A percentile compares a stretch with the other conserved stretches of the same genome.
These are phyloP conservation scores for Diaporthe citriasiana DNA, from an alignment of 2,329 filamentous ascomycete genomes.

Conservation along the genomic window DNA sequence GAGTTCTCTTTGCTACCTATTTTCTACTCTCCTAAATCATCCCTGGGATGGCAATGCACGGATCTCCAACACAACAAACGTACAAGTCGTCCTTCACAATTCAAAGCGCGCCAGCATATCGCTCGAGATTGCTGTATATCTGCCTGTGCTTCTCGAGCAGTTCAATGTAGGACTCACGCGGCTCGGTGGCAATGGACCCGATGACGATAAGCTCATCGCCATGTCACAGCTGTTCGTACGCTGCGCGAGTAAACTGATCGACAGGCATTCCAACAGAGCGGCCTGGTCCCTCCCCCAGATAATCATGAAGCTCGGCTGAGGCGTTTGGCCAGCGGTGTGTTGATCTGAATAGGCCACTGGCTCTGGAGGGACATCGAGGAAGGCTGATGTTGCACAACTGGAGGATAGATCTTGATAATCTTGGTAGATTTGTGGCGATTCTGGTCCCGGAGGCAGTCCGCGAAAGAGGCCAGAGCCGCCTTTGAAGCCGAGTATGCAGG, in stretches of 20 bases:
- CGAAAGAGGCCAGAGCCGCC: conserved; percentile 58
- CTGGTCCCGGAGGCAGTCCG: conserved; percentile 54
- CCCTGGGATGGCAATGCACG: not conserved
- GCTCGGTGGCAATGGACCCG: conserved; percentile 40
- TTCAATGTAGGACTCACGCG: conserved; percentile 37
- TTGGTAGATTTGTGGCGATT: conserved; percentile 49
- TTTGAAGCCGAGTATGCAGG: conserved; percentile 61
- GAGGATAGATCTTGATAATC: conserved; percentile 57
- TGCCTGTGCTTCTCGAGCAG: conserved; percentile 38
- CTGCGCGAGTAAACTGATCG: conserved; percentile 53
- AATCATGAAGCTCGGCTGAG: conserved; percentile 46
- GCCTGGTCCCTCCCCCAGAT: conserved; percentile 43
- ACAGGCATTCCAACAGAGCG: conserved; percentile 43
- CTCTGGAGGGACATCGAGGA: conserved; percentile 27
- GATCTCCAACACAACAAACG: not conserved
- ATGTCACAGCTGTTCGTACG: conserved; percentile 51
- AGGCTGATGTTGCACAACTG: conserved; percentile 50
- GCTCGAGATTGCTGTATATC: conserved; percentile 37
- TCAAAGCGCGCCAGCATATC: conserved; percentile 34
- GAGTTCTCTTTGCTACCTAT: not conserved
- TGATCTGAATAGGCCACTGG: not conserved
- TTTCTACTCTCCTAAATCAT: not conserved
- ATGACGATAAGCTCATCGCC: conserved; percentile 52
- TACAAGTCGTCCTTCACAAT: not conserved
- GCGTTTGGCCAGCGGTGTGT: conserved; percentile 37